Evolutionary conservation across 2,329 filamentous ascomycete genomes (phyloP), one percentile per base, ranked within the genome.

Genomic region (Claviceps arundinis): DNA sequence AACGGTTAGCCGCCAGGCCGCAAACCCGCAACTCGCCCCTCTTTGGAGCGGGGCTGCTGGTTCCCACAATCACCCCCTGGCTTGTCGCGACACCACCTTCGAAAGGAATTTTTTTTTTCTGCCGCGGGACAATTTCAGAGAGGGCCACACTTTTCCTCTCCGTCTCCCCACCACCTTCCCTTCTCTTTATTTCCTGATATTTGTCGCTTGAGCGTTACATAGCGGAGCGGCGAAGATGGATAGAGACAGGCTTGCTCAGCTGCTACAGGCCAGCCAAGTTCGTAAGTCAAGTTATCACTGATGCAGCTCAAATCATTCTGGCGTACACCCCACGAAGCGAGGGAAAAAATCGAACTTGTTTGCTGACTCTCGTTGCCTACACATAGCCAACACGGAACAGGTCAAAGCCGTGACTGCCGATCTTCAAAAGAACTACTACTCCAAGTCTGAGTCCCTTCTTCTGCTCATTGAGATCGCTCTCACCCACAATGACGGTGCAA

Each of bases 351-450:
- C 13, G 7, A 26, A n/a, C 9, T 11, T 22, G 5, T 43, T 24
- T 14, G 22, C 68, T 75, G 58, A 73, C 67, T 56, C 46, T 56
- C 55, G 56, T 46, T 60, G 57, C 47, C 60, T 56, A 53, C 58
- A 50, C 61, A 40, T 64, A 95, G 89, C 93, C 65, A 85, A 95
- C 71, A 95, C 89, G 59, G 82, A 87, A 61, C 82, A 84, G 70
- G 84, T 95, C 69, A 94, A 96, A 79, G 82, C 86, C 59, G 89
- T 90, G 57, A 98, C 91, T 17, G 82, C 86, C 54, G 83, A 89
- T 62, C 81, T 97, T 55, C 90, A 95, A 71, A 93, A 94, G 70
- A 87, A 87, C 71, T 97, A 88, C 76, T 97, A 95, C 75, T 84
- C 82, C 62, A 81, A 89, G 60, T 85, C 91, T 41, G 81, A 89